Base-by-base conservation (phyloP, 1,139 yeast genomes). In the Lodderomyces jiufengensis region DNA sequence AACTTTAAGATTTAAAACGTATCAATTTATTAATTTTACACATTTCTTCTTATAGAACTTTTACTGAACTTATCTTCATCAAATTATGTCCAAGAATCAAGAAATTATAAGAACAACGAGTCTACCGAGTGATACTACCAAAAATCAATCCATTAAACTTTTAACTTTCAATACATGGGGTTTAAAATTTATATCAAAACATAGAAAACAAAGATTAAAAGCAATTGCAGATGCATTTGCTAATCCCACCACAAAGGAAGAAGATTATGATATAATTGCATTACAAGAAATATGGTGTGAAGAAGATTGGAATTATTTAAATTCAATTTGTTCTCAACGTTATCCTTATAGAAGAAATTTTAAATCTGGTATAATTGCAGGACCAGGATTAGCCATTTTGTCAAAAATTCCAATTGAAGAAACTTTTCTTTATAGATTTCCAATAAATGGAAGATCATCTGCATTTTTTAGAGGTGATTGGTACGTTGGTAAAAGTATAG, bases 381-480 rank as follows among this genome's bases (percentile, higher is more conserved):
- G 99, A 0, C 97, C 98, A 0, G 99, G 99, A 0, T 68, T 92
- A 36, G 95, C 88, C 0, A 68, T 92, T 4, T 58, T 94, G 33
- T 85, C 96, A 8, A 81, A 84, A 49, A 76, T 85, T 47, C 97
- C 97, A 3, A 87, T 92, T 24, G 79, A 73, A 34, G 77, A 80
- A 22, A 78, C 95, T 0, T 84, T 83, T 51, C 61, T 92, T 33
- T 84, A 84, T 52, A 64, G 95, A 29, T 92, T 86, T 54, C 95
- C 97, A 1, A 76, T 92, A 42, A 92, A 90, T 58, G 99, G 99
- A 1, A 70, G 96, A 34, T 95, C 97, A 1, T 79, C 90, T 26
- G 98, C 98, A 1, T 82, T 94, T 44, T 84, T 77, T 63, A 65
- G 97, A 41, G 99, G 99, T 21, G 99, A 92, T 57, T 92, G 97